A percentile compares a stretch with the other conserved stretches of the same genome.
These are phyloP conservation scores for Salmacisia buchloeana DNA, from an alignment of 1,284 basidiomycete species.

Conservation along the genomic window DNA sequence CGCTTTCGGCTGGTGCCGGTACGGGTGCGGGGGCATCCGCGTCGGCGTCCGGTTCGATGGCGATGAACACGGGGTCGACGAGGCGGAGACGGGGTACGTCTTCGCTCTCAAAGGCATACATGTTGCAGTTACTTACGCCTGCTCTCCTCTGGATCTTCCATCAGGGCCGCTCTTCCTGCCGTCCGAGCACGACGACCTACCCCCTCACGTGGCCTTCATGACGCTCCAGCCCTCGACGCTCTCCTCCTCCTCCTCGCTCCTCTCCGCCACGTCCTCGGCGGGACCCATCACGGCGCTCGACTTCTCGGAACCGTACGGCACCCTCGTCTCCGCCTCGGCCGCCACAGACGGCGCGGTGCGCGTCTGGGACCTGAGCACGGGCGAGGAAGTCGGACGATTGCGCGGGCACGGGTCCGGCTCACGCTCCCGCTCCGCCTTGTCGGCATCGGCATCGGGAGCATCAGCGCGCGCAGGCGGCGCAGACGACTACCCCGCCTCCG, in stretches of 20 bases:
- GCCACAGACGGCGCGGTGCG: slow-evolving; percentile 63
- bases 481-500: not conserved
- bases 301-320: slow-evolving; percentile 93
- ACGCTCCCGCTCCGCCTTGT: not conserved
- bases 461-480: not conserved
- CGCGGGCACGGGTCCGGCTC: slow-evolving; percentile 34
- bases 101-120: too few species aligned
- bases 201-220: slow-evolving; percentile 93
- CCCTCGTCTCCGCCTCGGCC: slow-evolving; percentile 63
- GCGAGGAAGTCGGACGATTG: slow-evolving; percentile 51
- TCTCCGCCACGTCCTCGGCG: slow-evolving; percentile 56
- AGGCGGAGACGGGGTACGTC: not conserved
- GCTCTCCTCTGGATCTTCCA: slow-evolving; percentile 9
- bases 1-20: not conserved
- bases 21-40: too few species aligned
- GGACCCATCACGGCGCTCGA: slow-evolving; percentile 78
- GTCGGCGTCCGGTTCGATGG: too few species aligned
- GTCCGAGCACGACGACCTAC: slow-evolving; percentile 93
- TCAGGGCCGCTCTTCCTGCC: slow-evolving; percentile 78
- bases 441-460: not conserved
- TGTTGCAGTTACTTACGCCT: not conserved
- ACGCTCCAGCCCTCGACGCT: slow-evolving; percentile 57
- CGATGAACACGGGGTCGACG: slow-evolving; percentile 1
- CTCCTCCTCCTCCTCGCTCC: slow-evolving; percentile 55
- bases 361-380: slow-evolving; percentile 77